Evolutionary conservation across 441 rosid genomes (phyloP).

Genomic region (Pelargonium australe): DNA sequence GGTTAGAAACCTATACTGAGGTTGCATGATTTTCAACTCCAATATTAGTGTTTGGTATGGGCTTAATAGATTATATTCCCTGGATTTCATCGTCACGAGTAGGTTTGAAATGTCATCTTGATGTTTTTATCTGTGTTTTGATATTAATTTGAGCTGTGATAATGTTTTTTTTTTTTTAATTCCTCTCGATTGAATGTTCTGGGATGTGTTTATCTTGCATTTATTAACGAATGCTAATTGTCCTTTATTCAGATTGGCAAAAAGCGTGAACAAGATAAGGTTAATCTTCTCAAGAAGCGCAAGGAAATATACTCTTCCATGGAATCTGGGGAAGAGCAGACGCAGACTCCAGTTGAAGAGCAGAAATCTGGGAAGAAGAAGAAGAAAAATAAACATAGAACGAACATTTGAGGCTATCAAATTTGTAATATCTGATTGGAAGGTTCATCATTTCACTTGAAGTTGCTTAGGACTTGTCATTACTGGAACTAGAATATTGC

Average conservation of each 20-base stretch:
- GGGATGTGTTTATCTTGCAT: background rate
- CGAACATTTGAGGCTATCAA: too few species aligned
- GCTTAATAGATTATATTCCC: too few species aligned
- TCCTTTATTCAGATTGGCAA: slow-evolving; percentile 36
- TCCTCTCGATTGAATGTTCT: background rate
- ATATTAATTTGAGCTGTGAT: too few species aligned
- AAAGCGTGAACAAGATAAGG: slow-evolving; percentile 35
- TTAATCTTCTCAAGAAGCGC: slow-evolving; percentile 55
- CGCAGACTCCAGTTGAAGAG: slow-evolving; percentile 19
- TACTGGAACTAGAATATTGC: too few species aligned
- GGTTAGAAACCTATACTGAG: background rate
- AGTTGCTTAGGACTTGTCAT: too few species aligned
- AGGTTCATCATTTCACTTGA: too few species aligned
- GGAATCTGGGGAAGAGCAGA: background rate
- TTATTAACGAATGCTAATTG: slow-evolving; percentile 6
- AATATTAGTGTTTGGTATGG: background rate
- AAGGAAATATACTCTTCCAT: slow-evolving; percentile 33
- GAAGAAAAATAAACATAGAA: background rate
- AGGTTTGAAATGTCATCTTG: too few species aligned
- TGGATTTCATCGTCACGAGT: too few species aligned
- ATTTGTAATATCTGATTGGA: too few species aligned
- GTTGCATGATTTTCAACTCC: background rate
- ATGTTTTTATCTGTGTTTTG: too few species aligned
- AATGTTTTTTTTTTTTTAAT: background rate
- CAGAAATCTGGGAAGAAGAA: slow-evolving; percentile 23